Conservation (phyloP, 2,329 filamentous ascomycete species). For the Claviceps sp. region DNA sequence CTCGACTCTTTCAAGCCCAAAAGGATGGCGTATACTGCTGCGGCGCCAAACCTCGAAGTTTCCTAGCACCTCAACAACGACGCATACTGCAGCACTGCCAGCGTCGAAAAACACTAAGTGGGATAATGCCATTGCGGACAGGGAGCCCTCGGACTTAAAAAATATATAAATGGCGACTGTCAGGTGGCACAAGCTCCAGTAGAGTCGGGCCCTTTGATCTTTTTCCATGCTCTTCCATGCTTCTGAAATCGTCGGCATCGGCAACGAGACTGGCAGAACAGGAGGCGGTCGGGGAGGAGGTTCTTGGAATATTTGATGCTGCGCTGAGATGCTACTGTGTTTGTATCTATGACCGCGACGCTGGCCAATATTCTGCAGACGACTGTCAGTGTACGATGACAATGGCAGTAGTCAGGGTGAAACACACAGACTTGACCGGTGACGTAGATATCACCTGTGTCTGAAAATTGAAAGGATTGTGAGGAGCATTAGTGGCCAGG, state of each 20-base stretch:
- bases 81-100: slow-evolving; percentile 79
- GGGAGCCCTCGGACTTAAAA: slow-evolving; percentile 70
- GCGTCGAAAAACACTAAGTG: slow-evolving; percentile 94
- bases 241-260: slow-evolving; percentile 79
- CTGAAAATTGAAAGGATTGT: slow-evolving; percentile 88
- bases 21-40: slow-evolving; percentile 84
- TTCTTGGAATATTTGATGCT: slow-evolving; percentile 92
- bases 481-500: slow-evolving; percentile 13
- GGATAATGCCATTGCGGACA: slow-evolving; percentile 83
- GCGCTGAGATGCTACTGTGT: slow-evolving; percentile 77
- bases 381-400: not conserved
- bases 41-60: slow-evolving; percentile 98
- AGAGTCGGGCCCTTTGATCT: slow-evolving; percentile 69
- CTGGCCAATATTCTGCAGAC: slow-evolving; percentile 65
- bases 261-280: slow-evolving; percentile 79
- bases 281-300: slow-evolving; percentile 75
- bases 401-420: not conserved
- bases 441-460: slow-evolving; percentile 63
- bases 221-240: slow-evolving; percentile 80
- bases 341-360: slow-evolving; percentile 95
- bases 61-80: slow-evolving; percentile 79
- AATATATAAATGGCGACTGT: slow-evolving; percentile 73
- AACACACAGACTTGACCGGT: slow-evolving; percentile 62
- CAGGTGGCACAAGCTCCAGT: slow-evolving; percentile 85
- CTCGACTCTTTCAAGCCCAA: slow-evolving; percentile 82